Evolutionary conservation across 257 asterid species (phyloP).

Genomic region (Ilex asprella): DNA sequence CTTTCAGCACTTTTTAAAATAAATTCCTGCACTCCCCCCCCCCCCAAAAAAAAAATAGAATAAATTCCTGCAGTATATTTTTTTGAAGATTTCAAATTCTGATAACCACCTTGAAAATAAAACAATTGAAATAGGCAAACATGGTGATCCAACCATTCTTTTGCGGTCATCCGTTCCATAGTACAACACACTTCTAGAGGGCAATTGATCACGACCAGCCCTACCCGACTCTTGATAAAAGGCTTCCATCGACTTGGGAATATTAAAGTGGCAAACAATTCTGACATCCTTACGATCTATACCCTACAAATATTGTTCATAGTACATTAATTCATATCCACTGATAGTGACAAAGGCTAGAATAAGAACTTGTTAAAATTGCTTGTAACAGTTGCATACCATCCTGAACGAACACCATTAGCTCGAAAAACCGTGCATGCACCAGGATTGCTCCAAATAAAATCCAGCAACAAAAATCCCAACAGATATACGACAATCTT

Average conservation of each 20-base stretch:
- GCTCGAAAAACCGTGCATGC: conserved; percentile 27
- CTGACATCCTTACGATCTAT: conserved; percentile 93
- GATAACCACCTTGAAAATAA: conserved; percentile 5
- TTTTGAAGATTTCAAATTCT: background rate
- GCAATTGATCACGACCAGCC: conserved; percentile 97
- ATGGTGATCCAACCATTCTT: conserved; percentile 57
- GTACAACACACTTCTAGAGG: conserved; percentile 82
- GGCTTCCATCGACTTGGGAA: conserved; percentile 95
- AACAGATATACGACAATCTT: conserved; percentile 11
- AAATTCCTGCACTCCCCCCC: conserved; percentile 48
- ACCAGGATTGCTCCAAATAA: conserved; percentile 38
- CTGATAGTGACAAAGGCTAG: background rate
- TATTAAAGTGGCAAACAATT: conserved; percentile 87
- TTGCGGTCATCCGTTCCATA: conserved; percentile 83
- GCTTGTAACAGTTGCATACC: conserved; percentile 45
- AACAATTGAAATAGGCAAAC: conserved; percentile 6
- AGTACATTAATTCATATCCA: conserved; percentile 6
- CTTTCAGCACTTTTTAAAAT: conserved; percentile 59
- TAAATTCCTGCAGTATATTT: too few species aligned
- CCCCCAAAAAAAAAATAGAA: too few species aligned
- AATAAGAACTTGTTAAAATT: conserved; percentile 5
- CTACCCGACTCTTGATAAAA: conserved; percentile 99
- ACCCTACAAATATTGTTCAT: conserved; percentile 43
- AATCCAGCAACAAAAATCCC: conserved; percentile 19
- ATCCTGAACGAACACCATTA: conserved; percentile 64